A percentile compares a stretch with the other conserved stretches of the same genome.
phyloP scores from a whole-genome alignment of 345 rosid genomes.

The Lumnitzera racemosa region DNA sequence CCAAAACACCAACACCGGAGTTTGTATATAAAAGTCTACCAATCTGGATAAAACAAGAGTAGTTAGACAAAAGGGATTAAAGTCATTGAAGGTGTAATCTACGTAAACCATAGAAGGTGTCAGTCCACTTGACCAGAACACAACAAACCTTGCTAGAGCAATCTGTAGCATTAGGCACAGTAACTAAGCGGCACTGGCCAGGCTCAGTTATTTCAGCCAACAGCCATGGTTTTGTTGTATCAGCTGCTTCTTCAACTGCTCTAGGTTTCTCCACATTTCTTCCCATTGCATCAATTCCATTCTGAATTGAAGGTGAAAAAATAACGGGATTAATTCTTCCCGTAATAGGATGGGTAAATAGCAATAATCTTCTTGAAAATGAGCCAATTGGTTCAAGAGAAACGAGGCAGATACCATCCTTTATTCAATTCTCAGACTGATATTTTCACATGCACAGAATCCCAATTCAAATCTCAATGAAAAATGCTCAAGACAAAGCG shows the following conservation, averaged over 20 bases:
- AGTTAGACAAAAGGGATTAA: neutral
- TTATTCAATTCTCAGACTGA: too few species aligned
- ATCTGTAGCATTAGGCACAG: conserved; percentile 58
- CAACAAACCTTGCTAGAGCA: conserved; percentile 62
- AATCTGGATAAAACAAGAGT: conserved; percentile 32
- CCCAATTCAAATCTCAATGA: too few species aligned
- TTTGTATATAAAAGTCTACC: conserved; percentile 82
- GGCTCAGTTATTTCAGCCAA: conserved; percentile 68
- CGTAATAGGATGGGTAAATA: too few species aligned
- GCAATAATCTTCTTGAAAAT: neutral
- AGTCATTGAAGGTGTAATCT: conserved; percentile 3
- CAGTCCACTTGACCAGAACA: neutral
- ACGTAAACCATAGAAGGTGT: neutral
- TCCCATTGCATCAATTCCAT: conserved; percentile 68
- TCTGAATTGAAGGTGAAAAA: conserved; percentile 25
- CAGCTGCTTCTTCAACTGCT: conserved; percentile 44
- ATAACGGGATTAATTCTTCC: neutral
- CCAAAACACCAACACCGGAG: conserved; percentile 75
- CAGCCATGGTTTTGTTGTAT: conserved; percentile 70
- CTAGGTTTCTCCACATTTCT: conserved; percentile 71
- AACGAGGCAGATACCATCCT: neutral
- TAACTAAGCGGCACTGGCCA: conserved; percentile 55
- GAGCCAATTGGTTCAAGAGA: neutral
- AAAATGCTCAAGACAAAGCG: too few species aligned
- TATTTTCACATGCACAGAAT: too few species aligned